These are phyloP conservation scores for Astrothelium subdiscretum DNA, from an alignment of 495 filamentous ascomycete genomes.

Conservation along the genomic window DNA sequence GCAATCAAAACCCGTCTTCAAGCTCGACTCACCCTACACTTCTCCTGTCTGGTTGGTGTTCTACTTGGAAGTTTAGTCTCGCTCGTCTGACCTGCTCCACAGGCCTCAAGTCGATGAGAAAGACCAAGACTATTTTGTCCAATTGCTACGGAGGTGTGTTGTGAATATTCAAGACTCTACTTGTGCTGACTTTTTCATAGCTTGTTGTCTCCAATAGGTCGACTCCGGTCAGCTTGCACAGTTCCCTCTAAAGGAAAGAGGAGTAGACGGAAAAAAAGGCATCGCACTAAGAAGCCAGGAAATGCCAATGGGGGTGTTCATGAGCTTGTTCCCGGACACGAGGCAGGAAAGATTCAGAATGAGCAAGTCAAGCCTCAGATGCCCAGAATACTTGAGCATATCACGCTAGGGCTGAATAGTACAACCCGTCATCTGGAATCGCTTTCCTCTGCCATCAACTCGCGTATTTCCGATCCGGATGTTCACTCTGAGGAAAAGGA, in stretches of 20 bases:
- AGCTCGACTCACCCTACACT: constrained; percentile 27
- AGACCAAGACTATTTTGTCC: constrained; percentile 22
- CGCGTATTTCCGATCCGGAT: constrained; percentile 25
- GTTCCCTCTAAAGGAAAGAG: constrained; percentile 43
- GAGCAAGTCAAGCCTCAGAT: constrained; percentile 23
- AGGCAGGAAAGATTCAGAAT: constrained; percentile 12
- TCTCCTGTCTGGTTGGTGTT: constrained; percentile 20
- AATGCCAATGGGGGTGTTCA: not conserved
- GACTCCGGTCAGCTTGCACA: constrained; percentile 37
- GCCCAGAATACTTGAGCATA: constrained; percentile 37
- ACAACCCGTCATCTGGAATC: constrained; percentile 41
- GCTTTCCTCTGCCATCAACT: not conserved
- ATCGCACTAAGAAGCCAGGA: constrained; percentile 11
- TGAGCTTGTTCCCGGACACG: constrained; percentile 2
- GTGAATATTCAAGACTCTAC: too few species aligned
- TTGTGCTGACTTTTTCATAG: too few species aligned
- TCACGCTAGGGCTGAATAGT: constrained; percentile 48
- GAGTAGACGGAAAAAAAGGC: constrained; percentile 18
- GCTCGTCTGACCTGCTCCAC: not conserved
- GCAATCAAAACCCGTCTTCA: constrained; percentile 25
- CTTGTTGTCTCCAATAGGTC: constrained; percentile 44
- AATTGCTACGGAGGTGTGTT: constrained; percentile 25
- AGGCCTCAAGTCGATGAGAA: constrained; percentile 18
- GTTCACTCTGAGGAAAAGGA: not conserved
- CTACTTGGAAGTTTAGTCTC: not conserved